Base-by-base conservation (phyloP, 768 basidiomycete species). In the Coprinopsis strossmayeri region DNA sequence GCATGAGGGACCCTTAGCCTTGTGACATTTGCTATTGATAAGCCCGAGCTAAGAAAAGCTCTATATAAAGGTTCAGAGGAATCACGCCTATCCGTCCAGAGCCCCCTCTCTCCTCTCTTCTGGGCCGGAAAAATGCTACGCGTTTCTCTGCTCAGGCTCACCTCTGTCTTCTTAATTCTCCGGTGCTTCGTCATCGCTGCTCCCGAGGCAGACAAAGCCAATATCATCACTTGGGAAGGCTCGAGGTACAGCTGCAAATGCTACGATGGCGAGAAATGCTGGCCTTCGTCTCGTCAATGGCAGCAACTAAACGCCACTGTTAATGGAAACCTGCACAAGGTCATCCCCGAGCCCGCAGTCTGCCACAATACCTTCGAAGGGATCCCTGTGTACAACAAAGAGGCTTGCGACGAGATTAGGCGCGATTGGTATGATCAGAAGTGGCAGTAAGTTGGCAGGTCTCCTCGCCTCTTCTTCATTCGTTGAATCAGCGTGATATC, bases 281-380 rank as follows among this genome's bases (percentile, higher is more conserved):
- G 52, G 52, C 55, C 55, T 28, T 20, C 27, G 13, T 12, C 37
- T 0, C 23, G 49, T 2, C 23, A 23, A 5, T 56, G 55, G 55
- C 25, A 18, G 15, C 26, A n/a, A 1, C 45, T 56, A 21, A 56
- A 56, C 35, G 25, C 42, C 17, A 48, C 55, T 18, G 52, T 56
- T 1, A 46, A 48, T 12, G 55, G 55, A 3, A 46, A 45, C 32
- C 34, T 55, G 20, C 49, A 50, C 15, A 26, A 28, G 15, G 49
- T 50, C 34, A 28, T 50, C 21, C 49, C 49, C 3, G 49, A 50
- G 17, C 18, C 42, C n/a, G 49, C 49, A 5, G 49, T 50, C 1
- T 50, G 49, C 25, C 45, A 50, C 25, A 50, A 50, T 26, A 50
- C 49, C 15, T 50, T 50, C 24, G 49, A 50, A 45, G 49, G 49